These are phyloP conservation scores for Picochlorum costavermella DNA, from an alignment of 139 green algal species.

Conservation along the genomic window DNA sequence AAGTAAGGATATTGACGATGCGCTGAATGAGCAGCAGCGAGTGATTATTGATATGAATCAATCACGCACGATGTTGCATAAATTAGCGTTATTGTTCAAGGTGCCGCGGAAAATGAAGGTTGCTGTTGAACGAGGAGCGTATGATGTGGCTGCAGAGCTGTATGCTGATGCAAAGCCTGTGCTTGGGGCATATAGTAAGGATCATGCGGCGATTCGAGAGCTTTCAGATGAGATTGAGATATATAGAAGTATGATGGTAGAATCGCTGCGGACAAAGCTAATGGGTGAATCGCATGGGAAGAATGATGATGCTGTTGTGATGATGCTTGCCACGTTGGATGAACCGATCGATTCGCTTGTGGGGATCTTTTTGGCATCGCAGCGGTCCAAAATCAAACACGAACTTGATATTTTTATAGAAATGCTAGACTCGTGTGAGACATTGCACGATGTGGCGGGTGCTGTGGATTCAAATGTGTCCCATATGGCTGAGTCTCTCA, in stretches of 20 bases:
- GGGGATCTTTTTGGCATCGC: conserved; percentile 61
- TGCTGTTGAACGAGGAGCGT: conserved; percentile 52
- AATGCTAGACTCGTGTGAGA: not conserved
- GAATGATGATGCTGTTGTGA: conserved; percentile 26
- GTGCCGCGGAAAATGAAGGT: conserved; percentile 56
- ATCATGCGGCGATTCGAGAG: conserved; percentile 46
- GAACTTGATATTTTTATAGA: conserved; percentile 46
- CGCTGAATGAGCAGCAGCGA: conserved; percentile 63
- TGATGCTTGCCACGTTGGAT: conserved; percentile 67
- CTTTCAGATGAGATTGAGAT: conserved; percentile 50
- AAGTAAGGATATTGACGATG: conserved; percentile 67
- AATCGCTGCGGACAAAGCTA: conserved; percentile 48
- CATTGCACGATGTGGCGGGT: not conserved
- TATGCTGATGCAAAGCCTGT: conserved; percentile 68
- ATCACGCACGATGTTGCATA: conserved; percentile 64
- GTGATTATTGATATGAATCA: conserved; percentile 81
- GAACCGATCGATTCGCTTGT: conserved; percentile 44
- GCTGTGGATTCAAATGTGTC: too few relatives aligned
- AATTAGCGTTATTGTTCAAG: conserved; percentile 73
- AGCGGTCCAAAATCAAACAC: conserved; percentile 42
- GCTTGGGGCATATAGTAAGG: conserved; percentile 60
- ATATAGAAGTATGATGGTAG: conserved; percentile 32
- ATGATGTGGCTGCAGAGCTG: conserved; percentile 58
- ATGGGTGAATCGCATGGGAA: conserved; percentile 48
- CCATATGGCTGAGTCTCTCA: too few relatives aligned